phyloP scores from a whole-genome alignment of 805 yeast genomes.

The Yarrowia hollandica region DNA sequence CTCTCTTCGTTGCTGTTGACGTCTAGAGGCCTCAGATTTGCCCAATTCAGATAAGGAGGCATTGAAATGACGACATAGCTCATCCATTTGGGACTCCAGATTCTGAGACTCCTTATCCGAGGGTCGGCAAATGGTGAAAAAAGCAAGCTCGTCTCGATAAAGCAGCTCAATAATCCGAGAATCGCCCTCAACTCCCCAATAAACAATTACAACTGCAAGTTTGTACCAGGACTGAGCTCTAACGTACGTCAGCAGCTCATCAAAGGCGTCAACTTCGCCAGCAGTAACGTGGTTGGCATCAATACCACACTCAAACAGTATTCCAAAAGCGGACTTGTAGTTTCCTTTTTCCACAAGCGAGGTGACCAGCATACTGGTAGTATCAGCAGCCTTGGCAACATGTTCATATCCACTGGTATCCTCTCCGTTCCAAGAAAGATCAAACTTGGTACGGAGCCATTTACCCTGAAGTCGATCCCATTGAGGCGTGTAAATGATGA shows the following conservation, averaged over 20 bases:
- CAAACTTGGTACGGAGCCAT: slow-evolving; percentile 53
- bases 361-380: background rate
- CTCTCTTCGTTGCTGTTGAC: slow-evolving; percentile 1
- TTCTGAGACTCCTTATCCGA: background rate
- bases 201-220: slow-evolving; percentile 11
- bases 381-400: background rate
- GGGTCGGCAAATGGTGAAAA: slow-evolving; percentile 12
- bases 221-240: slow-evolving; percentile 15
- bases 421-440: slow-evolving; percentile 43
- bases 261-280: slow-evolving; percentile 6
- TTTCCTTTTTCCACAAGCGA: background rate
- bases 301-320: slow-evolving; percentile 17
- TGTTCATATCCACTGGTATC: slow-evolving; percentile 9
- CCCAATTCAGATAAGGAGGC: background rate
- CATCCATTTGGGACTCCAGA: slow-evolving; percentile 14
- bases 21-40: background rate
- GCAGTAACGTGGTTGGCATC: slow-evolving; percentile 1
- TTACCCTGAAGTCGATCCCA: slow-evolving; percentile 50
- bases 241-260: background rate
- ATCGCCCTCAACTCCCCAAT: slow-evolving; percentile 15
- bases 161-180: background rate
- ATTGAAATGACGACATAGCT: slow-evolving; percentile 1
- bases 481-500: slow-evolving; percentile 41
- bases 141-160: background rate
- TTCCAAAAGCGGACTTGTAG: slow-evolving; percentile 3